phyloP scores from a whole-genome alignment of 768 basidiomycete genomes.

The Pleurotus citrinopileatus region DNA sequence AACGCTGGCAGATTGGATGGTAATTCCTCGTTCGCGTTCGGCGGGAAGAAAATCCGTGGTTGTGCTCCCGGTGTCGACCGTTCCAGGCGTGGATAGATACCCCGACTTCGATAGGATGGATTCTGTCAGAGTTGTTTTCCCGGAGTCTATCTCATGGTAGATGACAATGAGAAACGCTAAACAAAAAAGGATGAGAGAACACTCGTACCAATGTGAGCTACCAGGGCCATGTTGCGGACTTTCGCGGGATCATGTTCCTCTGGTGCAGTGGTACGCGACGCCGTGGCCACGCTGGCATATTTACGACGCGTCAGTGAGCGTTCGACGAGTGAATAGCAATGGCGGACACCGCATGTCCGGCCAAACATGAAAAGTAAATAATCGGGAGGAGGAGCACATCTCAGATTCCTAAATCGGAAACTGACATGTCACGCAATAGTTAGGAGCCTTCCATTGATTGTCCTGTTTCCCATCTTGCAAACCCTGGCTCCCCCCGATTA shows the following conservation, averaged over 20 bases:
- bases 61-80: constrained; percentile 88
- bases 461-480: too few relatives aligned
- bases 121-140: constrained; percentile 87
- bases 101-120: constrained; percentile 77
- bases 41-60: constrained; percentile 89
- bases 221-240: constrained; percentile 77
- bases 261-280: neutral
- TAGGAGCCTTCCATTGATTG: too few relatives aligned
- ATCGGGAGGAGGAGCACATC: neutral
- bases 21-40: constrained; percentile 88
- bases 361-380: neutral
- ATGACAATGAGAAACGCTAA: constrained; percentile 7
- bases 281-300: neutral
- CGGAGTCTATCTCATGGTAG: constrained; percentile 63
- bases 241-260: constrained; percentile 35
- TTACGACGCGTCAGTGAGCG: neutral
- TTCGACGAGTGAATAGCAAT: neutral
- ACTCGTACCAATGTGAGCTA: constrained; percentile 83
- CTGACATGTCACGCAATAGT: too few relatives aligned
- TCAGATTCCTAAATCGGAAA: neutral
- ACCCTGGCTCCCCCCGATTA: neutral
- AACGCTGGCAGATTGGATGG: constrained; percentile 90
- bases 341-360: neutral
- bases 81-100: constrained; percentile 70
- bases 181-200: constrained; percentile 9